Conservation (phyloP, 306 rosid genomes). For the Glycyrrhiza uralensis region DNA sequence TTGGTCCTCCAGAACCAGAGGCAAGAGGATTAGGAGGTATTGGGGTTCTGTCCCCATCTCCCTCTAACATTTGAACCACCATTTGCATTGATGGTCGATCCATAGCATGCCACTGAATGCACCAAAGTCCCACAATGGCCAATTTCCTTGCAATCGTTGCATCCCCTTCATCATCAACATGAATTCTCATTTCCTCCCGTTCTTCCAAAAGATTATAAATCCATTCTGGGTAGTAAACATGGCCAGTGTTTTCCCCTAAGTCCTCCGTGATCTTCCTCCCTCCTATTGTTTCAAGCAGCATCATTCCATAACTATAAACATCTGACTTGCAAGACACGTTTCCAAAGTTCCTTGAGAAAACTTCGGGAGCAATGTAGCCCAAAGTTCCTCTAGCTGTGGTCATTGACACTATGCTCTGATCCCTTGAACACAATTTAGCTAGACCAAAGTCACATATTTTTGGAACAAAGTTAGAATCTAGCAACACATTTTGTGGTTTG, state of each 20-base stretch:
- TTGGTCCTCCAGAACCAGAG: neutral
- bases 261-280: conserved; percentile 20
- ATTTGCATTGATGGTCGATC: conserved; percentile 31
- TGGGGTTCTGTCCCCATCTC: neutral
- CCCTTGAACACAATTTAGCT: conserved; percentile 40
- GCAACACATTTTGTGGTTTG: conserved; percentile 41
- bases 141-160: conserved; percentile 5
- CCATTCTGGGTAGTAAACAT: conserved; percentile 22
- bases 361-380: conserved; percentile 50
- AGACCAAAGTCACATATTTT: conserved; percentile 43
- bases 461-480: conserved; percentile 29
- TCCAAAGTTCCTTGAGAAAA: conserved; percentile 39
- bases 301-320: conserved; percentile 37
- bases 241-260: neutral
- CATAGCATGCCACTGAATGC: conserved; percentile 33
- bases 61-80: conserved; percentile 28
- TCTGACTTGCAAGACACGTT: conserved; percentile 30
- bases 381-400: conserved; percentile 40
- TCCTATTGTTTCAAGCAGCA: conserved; percentile 38
- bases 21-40: conserved; percentile 25
- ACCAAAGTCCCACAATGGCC: conserved; percentile 27
- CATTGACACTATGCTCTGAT: conserved; percentile 36
- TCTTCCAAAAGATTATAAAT: conserved; percentile 16
- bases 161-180: conserved; percentile 17
- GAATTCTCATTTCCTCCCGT: neutral